A percentile compares a stretch with the other conserved stretches of the same genome.
These are phyloP conservation scores for Phytopythium sindhum DNA, from an alignment of 352 stramenopile species.

Conservation along the genomic window DNA sequence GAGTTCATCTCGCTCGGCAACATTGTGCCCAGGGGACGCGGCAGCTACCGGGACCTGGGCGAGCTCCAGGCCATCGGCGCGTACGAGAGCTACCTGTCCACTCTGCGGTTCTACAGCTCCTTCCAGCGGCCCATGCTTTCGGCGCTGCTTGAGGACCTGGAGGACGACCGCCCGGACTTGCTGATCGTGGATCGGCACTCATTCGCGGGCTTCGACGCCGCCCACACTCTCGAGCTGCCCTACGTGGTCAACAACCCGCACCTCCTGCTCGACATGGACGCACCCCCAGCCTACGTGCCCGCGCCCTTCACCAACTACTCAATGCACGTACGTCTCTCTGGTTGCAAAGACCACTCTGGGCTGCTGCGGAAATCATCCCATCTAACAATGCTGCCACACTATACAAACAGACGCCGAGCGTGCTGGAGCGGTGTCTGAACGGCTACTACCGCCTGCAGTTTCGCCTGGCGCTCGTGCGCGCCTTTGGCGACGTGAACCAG, in stretches of 20 bases:
- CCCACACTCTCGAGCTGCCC: slow-evolving; percentile 57
- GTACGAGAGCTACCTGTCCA: slow-evolving; percentile 64
- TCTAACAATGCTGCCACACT: background rate
- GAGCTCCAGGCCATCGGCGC: slow-evolving; percentile 38
- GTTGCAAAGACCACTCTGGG: background rate
- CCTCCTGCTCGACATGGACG: slow-evolving; percentile 82
- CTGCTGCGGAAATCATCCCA: background rate
- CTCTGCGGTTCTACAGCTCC: slow-evolving; percentile 72
- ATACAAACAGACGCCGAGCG: slow-evolving; percentile 45
- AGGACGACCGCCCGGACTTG: slow-evolving; percentile 62
- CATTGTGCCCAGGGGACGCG: slow-evolving; percentile 41
- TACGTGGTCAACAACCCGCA: slow-evolving; percentile 82
- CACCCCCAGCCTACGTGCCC: slow-evolving; percentile 70
- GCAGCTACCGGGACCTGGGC: slow-evolving; percentile 19
- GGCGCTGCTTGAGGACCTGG: slow-evolving; percentile 51
- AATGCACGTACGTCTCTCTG: slow-evolving; percentile 54
- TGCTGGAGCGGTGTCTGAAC: slow-evolving; percentile 78
- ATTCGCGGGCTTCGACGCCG: slow-evolving; percentile 74
- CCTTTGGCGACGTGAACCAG: slow-evolving; percentile 69
- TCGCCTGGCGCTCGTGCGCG: slow-evolving; percentile 50
- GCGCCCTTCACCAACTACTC: slow-evolving; percentile 83
- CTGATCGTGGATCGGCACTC: slow-evolving; percentile 80
- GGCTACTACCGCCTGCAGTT: slow-evolving; percentile 75
- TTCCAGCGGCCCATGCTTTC: slow-evolving; percentile 77
- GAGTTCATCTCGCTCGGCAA: slow-evolving; percentile 80